phyloP scores from a whole-genome alignment of 1,139 yeast species.

The Nadsonia starkeyi-henricii region DNA sequence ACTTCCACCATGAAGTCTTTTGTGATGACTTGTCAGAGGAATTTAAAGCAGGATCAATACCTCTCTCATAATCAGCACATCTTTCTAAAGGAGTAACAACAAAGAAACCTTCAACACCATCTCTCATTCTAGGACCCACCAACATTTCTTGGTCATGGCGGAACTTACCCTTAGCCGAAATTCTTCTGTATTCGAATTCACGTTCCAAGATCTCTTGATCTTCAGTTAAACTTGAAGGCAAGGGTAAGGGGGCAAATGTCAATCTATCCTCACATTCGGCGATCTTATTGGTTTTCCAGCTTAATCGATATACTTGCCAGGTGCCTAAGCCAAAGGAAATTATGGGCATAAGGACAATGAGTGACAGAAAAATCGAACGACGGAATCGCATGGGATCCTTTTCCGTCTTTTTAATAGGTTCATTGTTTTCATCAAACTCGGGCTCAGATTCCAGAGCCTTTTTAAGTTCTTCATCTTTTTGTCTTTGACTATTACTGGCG shows the following conservation, averaged over 20 bases:
- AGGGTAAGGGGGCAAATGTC: constrained; percentile 53
- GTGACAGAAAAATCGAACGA: constrained; percentile 16
- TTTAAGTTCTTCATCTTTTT: not conserved
- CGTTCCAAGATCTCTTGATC: constrained; percentile 33
- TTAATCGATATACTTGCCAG: constrained; percentile 79
- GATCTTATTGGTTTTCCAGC: constrained; percentile 82
- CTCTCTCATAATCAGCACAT: constrained; percentile 44
- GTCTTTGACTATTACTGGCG: not conserved
- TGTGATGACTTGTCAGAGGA: not conserved
- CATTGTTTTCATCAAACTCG: constrained; percentile 4
- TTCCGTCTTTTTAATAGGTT: not conserved
- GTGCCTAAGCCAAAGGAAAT: constrained; percentile 77
- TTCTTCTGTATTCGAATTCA: constrained; percentile 72
- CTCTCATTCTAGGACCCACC: constrained; percentile 76
- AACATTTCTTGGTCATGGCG: constrained; percentile 80
- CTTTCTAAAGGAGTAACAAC: constrained; percentile 75
- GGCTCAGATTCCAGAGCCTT: constrained; percentile 4
- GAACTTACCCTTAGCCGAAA: constrained; percentile 59
- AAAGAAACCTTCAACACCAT: constrained; percentile 66
- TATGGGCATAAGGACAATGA: constrained; percentile 65
- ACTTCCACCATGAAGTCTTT: not conserved
- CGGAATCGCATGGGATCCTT: constrained; percentile 4
- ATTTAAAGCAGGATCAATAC: not conserved
- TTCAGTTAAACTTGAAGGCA: constrained; percentile 35
- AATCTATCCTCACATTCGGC: constrained; percentile 71